Conservation (phyloP, 805 yeast species). For the Lipomyces lipofer region DNA sequence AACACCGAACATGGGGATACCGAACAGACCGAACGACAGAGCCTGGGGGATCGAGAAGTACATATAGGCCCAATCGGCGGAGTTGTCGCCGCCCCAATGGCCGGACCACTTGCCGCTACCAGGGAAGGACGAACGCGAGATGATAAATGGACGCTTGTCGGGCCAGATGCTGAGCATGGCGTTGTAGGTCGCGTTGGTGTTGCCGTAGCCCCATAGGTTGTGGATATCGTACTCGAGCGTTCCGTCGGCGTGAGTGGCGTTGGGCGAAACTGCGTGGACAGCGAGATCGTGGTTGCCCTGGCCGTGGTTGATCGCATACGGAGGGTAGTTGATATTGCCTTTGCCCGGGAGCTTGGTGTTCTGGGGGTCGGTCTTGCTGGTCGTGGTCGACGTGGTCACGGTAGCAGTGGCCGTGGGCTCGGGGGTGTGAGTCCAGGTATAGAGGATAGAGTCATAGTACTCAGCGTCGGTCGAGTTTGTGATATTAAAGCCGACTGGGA, state of each 20-base stretch:
- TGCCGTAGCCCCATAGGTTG: constrained; percentile 36
- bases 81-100: constrained; percentile 72
- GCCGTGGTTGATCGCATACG: constrained; percentile 40
- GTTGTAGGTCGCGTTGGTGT: background rate
- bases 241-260: constrained; percentile 37
- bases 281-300: constrained; percentile 30
- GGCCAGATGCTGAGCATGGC: constrained; percentile 4
- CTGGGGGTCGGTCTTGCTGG: background rate
- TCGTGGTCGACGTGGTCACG: background rate
- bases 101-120: constrained; percentile 82
- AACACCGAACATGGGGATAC: constrained; percentile 14
- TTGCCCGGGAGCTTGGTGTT: constrained; percentile 24
- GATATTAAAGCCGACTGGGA: background rate
- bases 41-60: constrained; percentile 73
- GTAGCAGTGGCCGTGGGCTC: constrained; percentile 21
- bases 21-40: constrained; percentile 45
- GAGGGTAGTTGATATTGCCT: constrained; percentile 43
- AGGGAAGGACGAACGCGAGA: constrained; percentile 71
- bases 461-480: constrained; percentile 23
- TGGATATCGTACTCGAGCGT: constrained; percentile 39
- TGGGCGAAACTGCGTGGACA: constrained; percentile 37
- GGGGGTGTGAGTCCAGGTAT: constrained; percentile 10
- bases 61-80: constrained; percentile 37
- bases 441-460: constrained; percentile 8
- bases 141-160: constrained; percentile 56